Base-by-base conservation (phyloP, 75 land plant genomes). In the Chamaecyparis obtusa region DNA sequence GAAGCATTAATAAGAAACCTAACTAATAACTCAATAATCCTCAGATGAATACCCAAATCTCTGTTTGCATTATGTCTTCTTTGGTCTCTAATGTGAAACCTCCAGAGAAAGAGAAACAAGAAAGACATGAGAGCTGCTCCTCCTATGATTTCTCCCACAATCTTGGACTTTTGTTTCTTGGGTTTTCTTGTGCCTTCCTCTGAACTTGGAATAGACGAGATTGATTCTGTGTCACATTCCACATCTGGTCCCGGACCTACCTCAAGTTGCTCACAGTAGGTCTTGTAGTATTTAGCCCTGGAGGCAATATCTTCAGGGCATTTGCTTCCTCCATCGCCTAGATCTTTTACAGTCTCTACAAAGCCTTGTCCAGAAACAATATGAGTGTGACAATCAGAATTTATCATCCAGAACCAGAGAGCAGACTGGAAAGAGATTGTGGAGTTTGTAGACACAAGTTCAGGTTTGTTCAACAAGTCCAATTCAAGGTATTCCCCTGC, bases 321-420 rank as follows among this genome's bases (percentile, higher is more conserved):
- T 16, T 77, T 37, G 80, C 80, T 4, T 77, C 41, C 80, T 16
- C 43, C 2, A 77, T 3, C 1, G 5, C 37, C 39, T 5, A 77
- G 80, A 15, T 36, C 80, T 77, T 77, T 77, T 77, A 77, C 80
- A 37, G 80, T 77, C 43, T 16, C 43, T 77, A 39, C 0, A 19
- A 77, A 77, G 43, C 80, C 80, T 77, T 77, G 21, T 77, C 80
- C 80, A 77, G 43, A 37, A 77, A 77, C 80, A 77, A 77, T 77
- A 21, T 36, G 24, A 0, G 24, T 16, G 43, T 77, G 80, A 77
- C 41, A 77, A 0, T 77, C 35, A 35, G 80, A 77, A 77, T 21
- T 39, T 5, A 90, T 89, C 92, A 89, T 95, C 96, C 96, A 95
- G 83, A 92, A 94, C 95, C 95, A 94, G 19, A 94, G 19, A 5